A percentile compares a stretch with the other conserved stretches of the same genome.
phyloP scores from a whole-genome alignment of 257 asterid species.

The Haberlea rhodopensis region DNA sequence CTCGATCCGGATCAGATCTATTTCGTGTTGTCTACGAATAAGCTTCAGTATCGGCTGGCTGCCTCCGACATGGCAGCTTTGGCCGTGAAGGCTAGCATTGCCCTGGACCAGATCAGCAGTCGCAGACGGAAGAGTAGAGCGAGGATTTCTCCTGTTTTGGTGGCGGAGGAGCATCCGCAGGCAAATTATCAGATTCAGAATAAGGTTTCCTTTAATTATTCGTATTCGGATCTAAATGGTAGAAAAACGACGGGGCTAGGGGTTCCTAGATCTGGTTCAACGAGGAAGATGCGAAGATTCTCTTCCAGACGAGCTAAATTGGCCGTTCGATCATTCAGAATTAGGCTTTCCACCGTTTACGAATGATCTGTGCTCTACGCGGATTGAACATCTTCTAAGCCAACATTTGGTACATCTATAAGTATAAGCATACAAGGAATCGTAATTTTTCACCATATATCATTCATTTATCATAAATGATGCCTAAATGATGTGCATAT shows the following conservation, averaged over 20 bases:
- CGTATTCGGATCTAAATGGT: too few relatives aligned
- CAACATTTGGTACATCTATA: too few relatives aligned
- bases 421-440: too few relatives aligned
- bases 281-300: slow-evolving; percentile 32
- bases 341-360: slow-evolving; percentile 36
- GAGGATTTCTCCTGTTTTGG: slow-evolving; percentile 30
- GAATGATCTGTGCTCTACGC: slow-evolving; percentile 35
- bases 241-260: too few relatives aligned
- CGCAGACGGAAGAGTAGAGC: slow-evolving; percentile 25
- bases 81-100: slow-evolving; percentile 46
- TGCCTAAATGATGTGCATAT: too few relatives aligned
- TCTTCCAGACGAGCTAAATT: slow-evolving; percentile 44
- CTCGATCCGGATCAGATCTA: slow-evolving; percentile 35
- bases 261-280: slow-evolving; percentile 28
- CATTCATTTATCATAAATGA: too few relatives aligned
- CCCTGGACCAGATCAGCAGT: slow-evolving; percentile 21
- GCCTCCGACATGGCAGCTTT: slow-evolving; percentile 50
- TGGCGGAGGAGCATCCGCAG: neutral
- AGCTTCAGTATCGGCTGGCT: slow-evolving; percentile 29
- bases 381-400: too few relatives aligned
- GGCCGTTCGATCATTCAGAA: slow-evolving; percentile 41
- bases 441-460: too few relatives aligned
- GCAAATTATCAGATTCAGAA: neutral
- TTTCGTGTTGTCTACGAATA: slow-evolving; percentile 32
- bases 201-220: neutral